phyloP scores from a whole-genome alignment of 2,329 filamentous ascomycete genomes.

The Aspergillus fructus region DNA sequence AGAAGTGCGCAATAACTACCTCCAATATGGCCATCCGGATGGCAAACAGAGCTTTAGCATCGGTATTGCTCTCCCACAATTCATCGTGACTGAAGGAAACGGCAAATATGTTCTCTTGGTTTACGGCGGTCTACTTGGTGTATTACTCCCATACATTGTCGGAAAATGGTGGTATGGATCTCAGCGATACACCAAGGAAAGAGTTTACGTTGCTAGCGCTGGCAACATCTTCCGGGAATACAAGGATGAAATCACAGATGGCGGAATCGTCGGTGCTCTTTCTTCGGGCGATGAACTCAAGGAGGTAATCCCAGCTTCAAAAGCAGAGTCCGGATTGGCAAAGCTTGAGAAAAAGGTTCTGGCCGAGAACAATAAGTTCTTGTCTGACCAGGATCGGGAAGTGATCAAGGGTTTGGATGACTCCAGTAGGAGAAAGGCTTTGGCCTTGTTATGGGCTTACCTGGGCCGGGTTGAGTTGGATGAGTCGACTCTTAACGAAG shows the following conservation, averaged over 20 bases:
- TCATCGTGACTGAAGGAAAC: constrained; percentile 88
- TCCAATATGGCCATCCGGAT: constrained; percentile 93
- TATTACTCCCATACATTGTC: constrained; percentile 87
- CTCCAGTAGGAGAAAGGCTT: constrained; percentile 75
- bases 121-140: constrained; percentile 83
- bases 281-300: constrained; percentile 86
- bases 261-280: constrained; percentile 74
- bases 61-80: constrained; percentile 89
- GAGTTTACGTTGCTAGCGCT: constrained; percentile 86
- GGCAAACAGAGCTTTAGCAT: constrained; percentile 98
- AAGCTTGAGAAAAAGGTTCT: constrained; percentile 81
- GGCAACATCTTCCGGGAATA: constrained; percentile 95
- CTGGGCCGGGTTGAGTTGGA: constrained; percentile 83
- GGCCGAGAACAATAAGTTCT: constrained; percentile 56
- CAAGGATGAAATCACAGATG: constrained; percentile 76
- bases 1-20: constrained; percentile 93
- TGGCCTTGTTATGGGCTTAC: constrained; percentile 93
- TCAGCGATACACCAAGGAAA: constrained; percentile 88
- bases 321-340: constrained; percentile 74
- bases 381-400: constrained; percentile 72
- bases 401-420: constrained; percentile 79
- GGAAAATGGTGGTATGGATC: constrained; percentile 99
- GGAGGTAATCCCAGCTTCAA: constrained; percentile 70
- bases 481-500: constrained; percentile 71
- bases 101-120: constrained; percentile 92